Evolutionary conservation across 2,329 filamentous ascomycete species (phyloP), one percentile per base, ranked within the genome.

Genomic region (Exophiala calicioides): DNA sequence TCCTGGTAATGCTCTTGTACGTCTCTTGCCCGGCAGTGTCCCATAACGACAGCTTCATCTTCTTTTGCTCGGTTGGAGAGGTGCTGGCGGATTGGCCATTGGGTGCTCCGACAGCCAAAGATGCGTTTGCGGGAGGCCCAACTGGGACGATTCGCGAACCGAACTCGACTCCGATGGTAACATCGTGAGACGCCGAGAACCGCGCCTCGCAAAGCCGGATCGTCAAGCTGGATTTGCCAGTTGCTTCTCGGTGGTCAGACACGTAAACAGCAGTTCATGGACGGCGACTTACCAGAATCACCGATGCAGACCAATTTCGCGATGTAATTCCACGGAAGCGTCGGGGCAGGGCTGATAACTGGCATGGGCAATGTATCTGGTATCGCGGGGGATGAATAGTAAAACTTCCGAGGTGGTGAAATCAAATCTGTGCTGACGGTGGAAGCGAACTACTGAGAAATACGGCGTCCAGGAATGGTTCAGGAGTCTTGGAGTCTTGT

Each of bases 231-330:
- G 89, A 95, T 77, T 98, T 98, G 64, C 93, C 93, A 65, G 89
- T 57, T 16, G 36, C 57, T 59, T 44, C 19, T 15, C 4, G 7
- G 5, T 18, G 5, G 46, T 53, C 19, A 53, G 42, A 32, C 15
- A 15, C 4, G 16, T 33, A n/a, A 15, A 19, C 18, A 13, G n/a
- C 15, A 18, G 29, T 5, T 5, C 12, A 41, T 13, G 10, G 10
- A 35, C n/a, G 27, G 37, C 3, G 3, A 34, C 49, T 24, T 95
- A 66, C 90, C 93, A 34, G 87, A 93, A 74, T 97, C 93, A 68
- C 93, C 93, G 63, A 98, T 90, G 74, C 89, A 95, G 65, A 97
- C 91, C 62, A 98, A 88, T 73, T 98, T 98, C 69, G 91, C 90
- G 66, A 97, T 98, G 76, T 94, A 97, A 75, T 97, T 90, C 91